Percentiles rank a stretch among this genome's conserved stretches.
These are phyloP conservation scores for Carpinus viminea DNA, from an alignment of 306 rosid species.

Conservation along the genomic window DNA sequence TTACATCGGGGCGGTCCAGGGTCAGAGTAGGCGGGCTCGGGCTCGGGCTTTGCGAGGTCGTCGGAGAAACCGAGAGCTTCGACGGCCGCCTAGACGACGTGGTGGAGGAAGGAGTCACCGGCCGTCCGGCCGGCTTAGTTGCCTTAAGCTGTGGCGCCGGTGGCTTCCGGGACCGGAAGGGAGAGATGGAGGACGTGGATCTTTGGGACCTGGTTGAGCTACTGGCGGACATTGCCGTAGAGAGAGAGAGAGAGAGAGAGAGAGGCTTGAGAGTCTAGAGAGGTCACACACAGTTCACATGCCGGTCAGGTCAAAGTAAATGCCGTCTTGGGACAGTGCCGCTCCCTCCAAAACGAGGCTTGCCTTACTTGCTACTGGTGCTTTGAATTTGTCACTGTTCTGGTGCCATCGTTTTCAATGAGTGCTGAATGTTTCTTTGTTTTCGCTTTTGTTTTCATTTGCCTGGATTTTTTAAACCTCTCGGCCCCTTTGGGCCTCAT, in stretches of 20 bases:
- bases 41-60: slow-evolving; percentile 16
- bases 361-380: slow-evolving; percentile 13
- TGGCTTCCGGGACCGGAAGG: slow-evolving; percentile 63
- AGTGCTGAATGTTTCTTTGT: slow-evolving; percentile 7
- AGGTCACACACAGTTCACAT: slow-evolving; percentile 25
- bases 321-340: slow-evolving; percentile 36
- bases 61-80: slow-evolving; percentile 48
- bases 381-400: slow-evolving; percentile 12
- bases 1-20: slow-evolving; percentile 38
- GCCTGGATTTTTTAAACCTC: too few relatives aligned
- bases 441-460: background rate
- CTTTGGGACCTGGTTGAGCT: slow-evolving; percentile 49
- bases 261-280: background rate
- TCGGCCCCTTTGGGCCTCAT: too few relatives aligned
- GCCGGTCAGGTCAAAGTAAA: slow-evolving; percentile 54
- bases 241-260: slow-evolving; percentile 26
- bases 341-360: slow-evolving; percentile 61
- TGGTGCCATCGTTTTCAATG: background rate
- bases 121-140: slow-evolving; percentile 43
- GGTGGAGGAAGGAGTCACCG: slow-evolving; percentile 56
- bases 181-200: slow-evolving; percentile 52
- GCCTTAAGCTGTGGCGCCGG: slow-evolving; percentile 30
- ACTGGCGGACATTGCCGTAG: slow-evolving; percentile 48
- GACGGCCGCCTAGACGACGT: slow-evolving; percentile 46
- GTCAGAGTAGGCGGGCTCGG: slow-evolving; percentile 31